Conservation (phyloP, 257 asterid species). For the Salvia splendens region DNA sequence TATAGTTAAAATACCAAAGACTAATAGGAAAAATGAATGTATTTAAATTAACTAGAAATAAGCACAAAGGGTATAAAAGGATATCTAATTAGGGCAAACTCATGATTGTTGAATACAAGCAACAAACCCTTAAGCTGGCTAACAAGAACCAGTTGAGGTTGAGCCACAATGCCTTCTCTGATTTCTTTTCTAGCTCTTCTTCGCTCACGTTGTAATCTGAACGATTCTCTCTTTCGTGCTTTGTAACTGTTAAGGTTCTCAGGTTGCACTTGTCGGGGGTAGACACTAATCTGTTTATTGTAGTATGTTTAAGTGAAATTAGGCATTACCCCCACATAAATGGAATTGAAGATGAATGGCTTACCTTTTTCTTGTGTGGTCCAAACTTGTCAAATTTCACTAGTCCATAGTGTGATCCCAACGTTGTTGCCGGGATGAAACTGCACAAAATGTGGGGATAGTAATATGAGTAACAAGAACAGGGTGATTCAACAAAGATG, state of each 20-base stretch:
- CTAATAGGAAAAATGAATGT: too few species aligned
- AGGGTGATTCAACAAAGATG: background rate
- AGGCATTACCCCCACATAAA: background rate
- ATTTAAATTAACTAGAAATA: too few species aligned
- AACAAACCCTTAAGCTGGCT: too few species aligned
- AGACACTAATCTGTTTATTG: conserved; percentile 70
- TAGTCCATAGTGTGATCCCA: conserved; percentile 68
- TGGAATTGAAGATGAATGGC: background rate
- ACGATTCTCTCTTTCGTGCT: conserved; percentile 71
- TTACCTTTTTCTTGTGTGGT: conserved; percentile 75
- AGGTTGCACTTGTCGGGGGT: conserved; percentile 68
- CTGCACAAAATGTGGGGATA: conserved; percentile 42
- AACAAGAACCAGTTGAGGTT: conserved; percentile 68
- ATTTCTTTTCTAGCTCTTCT: conserved; percentile 74
- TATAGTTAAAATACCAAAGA: too few species aligned
- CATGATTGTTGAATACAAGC: conserved; percentile 11
- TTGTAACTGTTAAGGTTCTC: conserved; percentile 86
- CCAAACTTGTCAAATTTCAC: conserved; percentile 81
- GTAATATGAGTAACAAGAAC: conserved; percentile 7
- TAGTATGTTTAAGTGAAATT: conserved; percentile 10
- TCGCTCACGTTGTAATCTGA: conserved; percentile 84
- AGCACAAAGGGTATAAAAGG: too few species aligned
- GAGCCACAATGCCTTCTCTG: conserved; percentile 52
- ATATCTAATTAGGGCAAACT: too few species aligned
- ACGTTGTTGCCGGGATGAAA: conserved; percentile 96